These are phyloP conservation scores for Parafenestella ontariensis DNA, from an alignment of 2,329 filamentous ascomycete species.

Conservation along the genomic window DNA sequence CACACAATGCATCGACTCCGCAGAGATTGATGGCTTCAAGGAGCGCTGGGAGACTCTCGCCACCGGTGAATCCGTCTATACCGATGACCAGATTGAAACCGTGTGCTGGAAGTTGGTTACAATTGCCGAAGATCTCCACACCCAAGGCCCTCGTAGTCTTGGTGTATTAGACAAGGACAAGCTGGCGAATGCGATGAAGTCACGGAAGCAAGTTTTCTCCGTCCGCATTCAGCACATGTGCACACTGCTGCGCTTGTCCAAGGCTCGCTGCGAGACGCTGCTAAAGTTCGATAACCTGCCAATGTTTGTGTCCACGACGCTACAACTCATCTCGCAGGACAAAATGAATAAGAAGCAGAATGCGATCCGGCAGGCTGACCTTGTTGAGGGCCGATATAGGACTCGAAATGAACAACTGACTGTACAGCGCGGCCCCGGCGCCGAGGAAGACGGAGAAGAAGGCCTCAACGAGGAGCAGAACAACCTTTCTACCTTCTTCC, in stretches of 20 bases:
- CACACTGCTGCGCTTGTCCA: constrained; percentile 5
- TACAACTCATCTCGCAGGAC: not conserved
- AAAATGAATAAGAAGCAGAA: constrained; percentile 2
- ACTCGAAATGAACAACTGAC: not conserved
- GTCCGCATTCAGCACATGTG: constrained; percentile 4
- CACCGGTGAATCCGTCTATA: not conserved
- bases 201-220: not conserved
- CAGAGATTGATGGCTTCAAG: not conserved
- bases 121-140: constrained; percentile 7
- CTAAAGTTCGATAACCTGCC: constrained; percentile 1
- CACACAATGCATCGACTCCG: constrained; percentile 4
- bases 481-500: no score
- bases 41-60: not conserved
- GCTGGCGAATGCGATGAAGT: not conserved
- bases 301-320: constrained; percentile 5
- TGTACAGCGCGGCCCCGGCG: not conserved
- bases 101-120: constrained; percentile 2
- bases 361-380: not conserved
- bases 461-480: not conserved
- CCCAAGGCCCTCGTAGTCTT: constrained; percentile 2
- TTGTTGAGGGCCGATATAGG: not conserved
- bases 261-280: constrained; percentile 3
- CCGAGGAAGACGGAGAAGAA: not conserved
- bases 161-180: constrained; percentile 1
- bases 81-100: not conserved